Percentiles rank a stretch among this genome's conserved stretches.
Conservation (phyloP, 2,329 filamentous ascomycete species). For the Ophiobolus disseminans region DNA sequence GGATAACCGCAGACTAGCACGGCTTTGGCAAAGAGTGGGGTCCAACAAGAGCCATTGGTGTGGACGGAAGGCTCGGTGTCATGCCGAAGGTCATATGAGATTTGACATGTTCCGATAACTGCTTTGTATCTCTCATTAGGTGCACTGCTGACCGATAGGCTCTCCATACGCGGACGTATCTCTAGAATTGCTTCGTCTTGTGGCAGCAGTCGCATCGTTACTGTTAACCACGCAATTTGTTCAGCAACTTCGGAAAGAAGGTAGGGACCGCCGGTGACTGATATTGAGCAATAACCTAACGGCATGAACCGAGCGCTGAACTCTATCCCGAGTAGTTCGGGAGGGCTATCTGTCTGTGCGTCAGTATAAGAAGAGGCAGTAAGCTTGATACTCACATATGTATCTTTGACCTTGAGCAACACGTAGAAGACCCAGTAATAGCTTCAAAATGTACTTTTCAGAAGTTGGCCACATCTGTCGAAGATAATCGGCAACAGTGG, state of each 20-base stretch:
- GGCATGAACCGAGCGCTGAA: neutral
- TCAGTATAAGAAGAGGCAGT: neutral
- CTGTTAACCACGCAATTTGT: slow-evolving; percentile 5
- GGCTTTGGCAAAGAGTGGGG: neutral
- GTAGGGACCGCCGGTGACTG: neutral
- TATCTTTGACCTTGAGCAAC: neutral
- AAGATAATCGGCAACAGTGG: neutral
- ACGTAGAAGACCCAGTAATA: neutral
- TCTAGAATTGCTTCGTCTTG: neutral
- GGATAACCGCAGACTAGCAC: slow-evolving; percentile 2
- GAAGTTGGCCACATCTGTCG: slow-evolving; percentile 5
- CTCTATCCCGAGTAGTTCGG: neutral
- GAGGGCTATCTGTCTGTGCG: neutral
- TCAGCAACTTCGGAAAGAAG: slow-evolving; percentile 2
- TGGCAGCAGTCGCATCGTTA: neutral
- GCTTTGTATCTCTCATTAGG: too few species aligned
- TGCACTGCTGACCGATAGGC: too few species aligned
- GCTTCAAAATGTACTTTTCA: neutral
- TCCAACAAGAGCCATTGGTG: slow-evolving; percentile 1
- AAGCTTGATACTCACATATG: neutral
- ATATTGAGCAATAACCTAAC: neutral
- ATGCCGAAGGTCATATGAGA: too few species aligned
- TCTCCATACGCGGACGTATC: too few species aligned
- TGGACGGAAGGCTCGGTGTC: too few species aligned
- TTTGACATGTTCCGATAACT: too few species aligned